Percentiles rank a stretch among this genome's conserved stretches.
Conservation (phyloP, 306 rosid species). For the Clitoria ternatea region DNA sequence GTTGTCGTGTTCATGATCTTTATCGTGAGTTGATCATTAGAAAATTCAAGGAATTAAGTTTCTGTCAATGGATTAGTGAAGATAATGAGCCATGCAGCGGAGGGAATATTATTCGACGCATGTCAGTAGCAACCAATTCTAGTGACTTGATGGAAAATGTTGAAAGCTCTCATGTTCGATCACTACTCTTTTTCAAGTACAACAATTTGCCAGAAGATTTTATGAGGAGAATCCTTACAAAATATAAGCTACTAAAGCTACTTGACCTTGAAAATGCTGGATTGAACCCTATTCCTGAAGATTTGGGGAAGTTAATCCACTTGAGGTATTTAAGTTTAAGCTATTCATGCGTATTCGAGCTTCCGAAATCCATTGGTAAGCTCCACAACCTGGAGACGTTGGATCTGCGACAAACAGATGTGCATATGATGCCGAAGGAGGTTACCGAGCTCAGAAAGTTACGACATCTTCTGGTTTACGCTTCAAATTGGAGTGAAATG, state of each 20-base stretch:
- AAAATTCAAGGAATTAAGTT: no score
- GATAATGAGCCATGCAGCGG: background rate
- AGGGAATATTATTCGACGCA: background rate
- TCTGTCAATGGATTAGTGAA: background rate
- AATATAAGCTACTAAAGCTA: background rate
- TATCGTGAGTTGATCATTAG: no score
- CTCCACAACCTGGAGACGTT: background rate
- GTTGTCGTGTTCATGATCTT: no score
- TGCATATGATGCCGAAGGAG: background rate
- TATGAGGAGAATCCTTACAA: background rate
- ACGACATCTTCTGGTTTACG: background rate
- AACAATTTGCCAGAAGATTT: background rate
- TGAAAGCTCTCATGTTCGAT: background rate
- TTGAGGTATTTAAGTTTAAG: background rate
- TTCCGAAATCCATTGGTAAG: background rate
- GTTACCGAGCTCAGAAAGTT: background rate
- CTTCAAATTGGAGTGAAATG: background rate
- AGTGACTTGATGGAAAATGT: background rate
- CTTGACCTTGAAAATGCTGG: background rate
- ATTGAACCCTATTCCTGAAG: background rate
- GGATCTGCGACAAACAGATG: background rate
- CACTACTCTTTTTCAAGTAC: background rate
- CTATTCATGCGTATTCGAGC: rapidly evolving
- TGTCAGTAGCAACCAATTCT: background rate
- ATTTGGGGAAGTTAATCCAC: background rate